Evolutionary conservation across 495 filamentous ascomycete genomes (phyloP).

Genomic region (Amphirosellinia nigrospora): DNA sequence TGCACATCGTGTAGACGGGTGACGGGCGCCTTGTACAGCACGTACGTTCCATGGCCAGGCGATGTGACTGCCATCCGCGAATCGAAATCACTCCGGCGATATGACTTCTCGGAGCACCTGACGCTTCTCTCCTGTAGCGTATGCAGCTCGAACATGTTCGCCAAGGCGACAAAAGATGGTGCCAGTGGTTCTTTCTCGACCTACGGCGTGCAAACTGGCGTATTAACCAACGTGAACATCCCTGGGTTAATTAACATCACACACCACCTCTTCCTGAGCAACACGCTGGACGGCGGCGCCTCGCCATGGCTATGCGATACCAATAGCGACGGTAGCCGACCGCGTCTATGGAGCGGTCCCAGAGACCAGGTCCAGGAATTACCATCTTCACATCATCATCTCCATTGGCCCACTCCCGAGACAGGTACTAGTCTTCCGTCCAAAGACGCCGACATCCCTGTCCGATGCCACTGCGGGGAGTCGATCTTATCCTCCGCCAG

Average conservation of each 20-base stretch:
- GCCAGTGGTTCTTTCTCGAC: conserved; percentile 23
- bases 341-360: conserved; percentile 22
- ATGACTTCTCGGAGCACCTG: conserved; percentile 39
- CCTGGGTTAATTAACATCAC: conserved; percentile 42
- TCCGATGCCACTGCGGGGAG: conserved; percentile 59
- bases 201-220: conserved; percentile 41
- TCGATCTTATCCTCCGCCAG: conserved; percentile 45
- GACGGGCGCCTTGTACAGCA: conserved; percentile 43
- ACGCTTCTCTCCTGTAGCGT: conserved; percentile 51
- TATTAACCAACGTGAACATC: conserved; percentile 37
- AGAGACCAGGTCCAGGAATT: conserved; percentile 34
- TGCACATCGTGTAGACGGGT: conserved; percentile 50
- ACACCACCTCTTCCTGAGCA: conserved; percentile 50
- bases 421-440: neutral
- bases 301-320: conserved; percentile 42
- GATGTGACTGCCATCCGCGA: neutral
- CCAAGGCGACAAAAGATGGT: conserved; percentile 28
- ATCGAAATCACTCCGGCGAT: conserved; percentile 36
- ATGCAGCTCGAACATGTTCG: conserved; percentile 55
- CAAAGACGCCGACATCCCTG: conserved; percentile 35
- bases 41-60: conserved; percentile 29
- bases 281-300: conserved; percentile 54
- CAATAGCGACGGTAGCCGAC: conserved; percentile 32
- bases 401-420: neutral
- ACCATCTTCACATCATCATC: neutral